Base-by-base conservation (phyloP, 1,284 basidiomycete genomes). In the Boletus sp. region DNA sequence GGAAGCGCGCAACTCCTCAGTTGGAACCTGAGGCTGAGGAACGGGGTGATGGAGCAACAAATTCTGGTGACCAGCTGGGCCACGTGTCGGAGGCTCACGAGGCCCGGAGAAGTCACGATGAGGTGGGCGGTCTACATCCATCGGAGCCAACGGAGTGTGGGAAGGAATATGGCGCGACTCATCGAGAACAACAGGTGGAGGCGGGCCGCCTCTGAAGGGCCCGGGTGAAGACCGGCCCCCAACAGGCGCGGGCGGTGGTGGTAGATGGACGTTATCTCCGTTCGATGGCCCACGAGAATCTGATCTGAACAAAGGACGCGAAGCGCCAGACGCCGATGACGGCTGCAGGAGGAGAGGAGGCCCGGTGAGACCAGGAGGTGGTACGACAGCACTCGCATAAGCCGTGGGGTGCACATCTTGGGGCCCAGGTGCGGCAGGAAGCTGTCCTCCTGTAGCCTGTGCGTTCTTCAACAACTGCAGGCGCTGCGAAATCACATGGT, bases 401-500 rank as follows among this genome's bases (percentile, higher is more conserved):
- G 92, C 91, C 2, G 93, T 94, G 0, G 93, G 93, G 57, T 96
- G 94, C 0, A 97, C 93, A 61, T 97, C 94, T 60, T 94, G 89
- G 2, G 94, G 94, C 2, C 84, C 82, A 19, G 94, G 94, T 1
- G 92, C 84, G 19, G 89, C 77, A 58, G 86, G 89, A 2, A 94
- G 69, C 46, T 84, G 80, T 19, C 80, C 79, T 8, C 90, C 91
- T 8, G 82, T 91, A 3, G 81, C 80, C 60, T 94, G 90, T 1
- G 88, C 90, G 51, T 80, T 88, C 68, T 84, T 84, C 40, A 97
- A 70, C 12, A 96, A 66, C 57, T 80, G 74, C 5, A 96, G 71
- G 0, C 92, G 81, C 55, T 87, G 82, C 26, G 84, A 81, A 64
- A 96, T 93, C 20, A 84, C 78, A 29, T 72, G 70, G 62, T 95